Percentiles rank a stretch among this genome's conserved stretches.
phyloP scores from a whole-genome alignment of 208 protist species.

The Trypanosoma avium region DNA sequence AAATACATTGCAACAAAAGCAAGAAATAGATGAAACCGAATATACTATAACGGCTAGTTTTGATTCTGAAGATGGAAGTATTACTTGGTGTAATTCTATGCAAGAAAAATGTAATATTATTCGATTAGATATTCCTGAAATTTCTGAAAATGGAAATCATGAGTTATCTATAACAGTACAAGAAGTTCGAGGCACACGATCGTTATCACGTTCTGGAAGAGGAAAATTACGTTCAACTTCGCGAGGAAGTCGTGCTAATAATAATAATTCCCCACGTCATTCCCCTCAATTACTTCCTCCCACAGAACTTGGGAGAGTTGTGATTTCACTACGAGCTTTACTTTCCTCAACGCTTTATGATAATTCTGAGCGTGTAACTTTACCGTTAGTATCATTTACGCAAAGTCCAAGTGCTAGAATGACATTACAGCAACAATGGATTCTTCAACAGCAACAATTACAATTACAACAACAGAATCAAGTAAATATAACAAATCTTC shows the following conservation, averaged over 20 bases:
- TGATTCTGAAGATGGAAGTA: conserved; percentile 6
- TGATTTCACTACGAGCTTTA: conserved; percentile 35
- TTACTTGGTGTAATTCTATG: neutral
- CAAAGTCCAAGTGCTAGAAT: conserved; percentile 8
- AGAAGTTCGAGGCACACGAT: neutral
- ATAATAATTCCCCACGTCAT: neutral
- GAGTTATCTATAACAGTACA: conserved; percentile 4
- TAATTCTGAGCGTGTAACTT: conserved; percentile 25
- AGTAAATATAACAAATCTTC: neutral
- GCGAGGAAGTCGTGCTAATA: neutral
- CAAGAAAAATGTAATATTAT: neutral
- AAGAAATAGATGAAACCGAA: neutral
- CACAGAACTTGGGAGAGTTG: conserved; percentile 30
- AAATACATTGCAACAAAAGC: neutral
- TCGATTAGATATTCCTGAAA: conserved; percentile 19
- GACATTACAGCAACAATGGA: conserved; percentile 14
- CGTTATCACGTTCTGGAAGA: neutral
- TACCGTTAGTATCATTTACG: conserved; percentile 34
- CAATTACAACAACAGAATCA: too few species aligned
- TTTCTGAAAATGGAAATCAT: neutral
- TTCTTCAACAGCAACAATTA: conserved; percentile 13
- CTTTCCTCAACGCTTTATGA: conserved; percentile 37
- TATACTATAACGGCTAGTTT: conserved; percentile 10
- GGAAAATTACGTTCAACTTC: neutral
- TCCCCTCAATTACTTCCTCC: neutral